Evolutionary conservation across 129 eudicot genomes (phyloP).

Genomic region (Flaveria bidentis): DNA sequence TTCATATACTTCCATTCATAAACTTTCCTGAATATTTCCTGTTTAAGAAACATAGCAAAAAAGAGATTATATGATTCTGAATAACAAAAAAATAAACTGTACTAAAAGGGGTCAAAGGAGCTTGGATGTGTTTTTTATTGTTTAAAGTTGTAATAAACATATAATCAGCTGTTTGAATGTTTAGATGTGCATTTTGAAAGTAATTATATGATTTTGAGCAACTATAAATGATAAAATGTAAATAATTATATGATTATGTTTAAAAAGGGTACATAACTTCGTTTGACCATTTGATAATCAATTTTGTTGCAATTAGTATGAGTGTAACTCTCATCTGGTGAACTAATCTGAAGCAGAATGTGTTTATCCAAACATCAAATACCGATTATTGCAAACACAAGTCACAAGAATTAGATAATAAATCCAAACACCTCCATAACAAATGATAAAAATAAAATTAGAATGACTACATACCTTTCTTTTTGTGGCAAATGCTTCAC

Average conservation of each 20-base stretch:
- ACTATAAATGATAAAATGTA: neutral
- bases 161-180: neutral
- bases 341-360: neutral
- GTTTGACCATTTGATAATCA: neutral
- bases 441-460: neutral
- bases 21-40: constrained; percentile 63
- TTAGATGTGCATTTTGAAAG: neutral
- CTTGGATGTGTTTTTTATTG: neutral
- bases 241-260: neutral
- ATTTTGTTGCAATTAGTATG: neutral
- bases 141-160: neutral
- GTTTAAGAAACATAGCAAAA: neutral
- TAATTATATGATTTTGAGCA: neutral
- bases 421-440: neutral
- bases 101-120: neutral
- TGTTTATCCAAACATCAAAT: neutral
- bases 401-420: neutral
- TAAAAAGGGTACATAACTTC: neutral
- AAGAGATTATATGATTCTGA: neutral
- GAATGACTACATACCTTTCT: constrained; percentile 45
- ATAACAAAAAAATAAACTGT: neutral
- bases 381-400: neutral
- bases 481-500: constrained; percentile 60
- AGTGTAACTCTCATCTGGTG: neutral
- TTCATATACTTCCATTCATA: constrained; percentile 93